A percentile compares a stretch with the other conserved stretches of the same genome.
These are phyloP conservation scores for Lichtheimia corymbifera DNA, from an alignment of 371 early-diverging fungal genomes.

Conservation along the genomic window DNA sequence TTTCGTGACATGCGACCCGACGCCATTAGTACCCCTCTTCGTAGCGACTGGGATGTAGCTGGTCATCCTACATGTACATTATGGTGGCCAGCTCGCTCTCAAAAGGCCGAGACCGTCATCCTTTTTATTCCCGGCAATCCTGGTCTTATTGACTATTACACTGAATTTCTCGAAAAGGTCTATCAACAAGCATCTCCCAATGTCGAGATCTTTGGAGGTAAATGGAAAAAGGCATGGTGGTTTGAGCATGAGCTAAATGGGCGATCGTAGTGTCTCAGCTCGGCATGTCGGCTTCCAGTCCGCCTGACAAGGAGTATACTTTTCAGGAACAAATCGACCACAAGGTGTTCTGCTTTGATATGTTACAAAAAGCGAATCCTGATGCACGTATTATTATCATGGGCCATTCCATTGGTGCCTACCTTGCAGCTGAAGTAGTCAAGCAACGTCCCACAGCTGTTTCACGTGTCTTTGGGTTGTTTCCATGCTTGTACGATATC, in stretches of 20 bases:
- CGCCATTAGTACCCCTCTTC: constrained; percentile 31
- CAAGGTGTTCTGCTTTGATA: constrained; percentile 66
- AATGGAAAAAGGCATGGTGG: no score
- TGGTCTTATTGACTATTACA: constrained; percentile 74
- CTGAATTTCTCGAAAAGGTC: constrained; percentile 56
- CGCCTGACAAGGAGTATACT: constrained; percentile 29
- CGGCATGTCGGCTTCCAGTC: constrained; percentile 42
- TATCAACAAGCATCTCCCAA: constrained; percentile 25
- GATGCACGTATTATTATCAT: constrained; percentile 61
- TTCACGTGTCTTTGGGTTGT: constrained; percentile 65
- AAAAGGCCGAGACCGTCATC: constrained; percentile 43
- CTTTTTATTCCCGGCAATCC: constrained; percentile 73
- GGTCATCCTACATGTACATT: constrained; percentile 51
- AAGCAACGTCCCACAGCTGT: constrained; percentile 63
- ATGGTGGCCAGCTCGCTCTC: constrained; percentile 51
- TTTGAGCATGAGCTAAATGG: no score
- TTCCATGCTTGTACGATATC: constrained; percentile 80
- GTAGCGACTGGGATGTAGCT: constrained; percentile 49
- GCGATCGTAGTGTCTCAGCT: constrained; percentile 51
- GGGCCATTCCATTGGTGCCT: constrained; percentile 73
- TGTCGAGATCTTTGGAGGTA: constrained; percentile 61
- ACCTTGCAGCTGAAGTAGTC: constrained; percentile 56
- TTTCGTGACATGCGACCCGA: not conserved
- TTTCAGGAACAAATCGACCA: constrained; percentile 69
- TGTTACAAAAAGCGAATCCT: constrained; percentile 38